Base-by-base conservation (phyloP, 805 yeast genomes). In the Candida peoriensis region DNA sequence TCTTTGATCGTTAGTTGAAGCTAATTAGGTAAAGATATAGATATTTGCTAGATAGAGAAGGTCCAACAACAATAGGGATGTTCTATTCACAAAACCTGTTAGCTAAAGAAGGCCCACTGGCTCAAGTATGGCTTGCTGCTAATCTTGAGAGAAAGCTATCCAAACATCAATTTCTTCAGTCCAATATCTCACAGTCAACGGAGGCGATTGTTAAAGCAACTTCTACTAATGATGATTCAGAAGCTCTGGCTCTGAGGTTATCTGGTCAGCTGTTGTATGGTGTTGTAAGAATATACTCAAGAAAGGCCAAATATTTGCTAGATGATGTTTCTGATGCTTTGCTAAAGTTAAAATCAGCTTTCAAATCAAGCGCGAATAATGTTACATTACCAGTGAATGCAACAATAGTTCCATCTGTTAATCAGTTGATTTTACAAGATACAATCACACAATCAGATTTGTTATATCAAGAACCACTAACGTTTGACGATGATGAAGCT, bases 71-170 rank as follows among this genome's bases (percentile, higher is more conserved):
- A n/a, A n/a, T n/a, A n/a, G n/a, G 14, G 4, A 72, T 73, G 78
- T 66, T 70, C 44, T 69, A 62, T 41, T 65, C 77, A 2, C 78
- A 73, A 34, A 64, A 66, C 32, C 56, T 77, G 21, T 64, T 79
- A 15, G 67, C 84, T 2, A 78, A 75, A 41, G 79, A 79, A 52
- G 94, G 95, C 3, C 95, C 95, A 1, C 64, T 88, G 41, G 95
- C 94, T 3, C 84, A 81, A 44, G 88, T 87, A 8, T 88, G 96
- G 96, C 67, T 88, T 30, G 96, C 96, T 8, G 90, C 96, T 15
- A 88, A 85, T 54, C 71, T 88, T 60, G 95, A 88, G 47, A 76
- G 77, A 48, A 81, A 79, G 46, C 70, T 85, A 22, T 71, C 88
- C 28, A 81, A 81, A 48, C 76, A 74, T 34, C 90, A 84, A 52